phyloP scores from a whole-genome alignment of 768 basidiomycete species.

The Daedaleopsis nitida region DNA sequence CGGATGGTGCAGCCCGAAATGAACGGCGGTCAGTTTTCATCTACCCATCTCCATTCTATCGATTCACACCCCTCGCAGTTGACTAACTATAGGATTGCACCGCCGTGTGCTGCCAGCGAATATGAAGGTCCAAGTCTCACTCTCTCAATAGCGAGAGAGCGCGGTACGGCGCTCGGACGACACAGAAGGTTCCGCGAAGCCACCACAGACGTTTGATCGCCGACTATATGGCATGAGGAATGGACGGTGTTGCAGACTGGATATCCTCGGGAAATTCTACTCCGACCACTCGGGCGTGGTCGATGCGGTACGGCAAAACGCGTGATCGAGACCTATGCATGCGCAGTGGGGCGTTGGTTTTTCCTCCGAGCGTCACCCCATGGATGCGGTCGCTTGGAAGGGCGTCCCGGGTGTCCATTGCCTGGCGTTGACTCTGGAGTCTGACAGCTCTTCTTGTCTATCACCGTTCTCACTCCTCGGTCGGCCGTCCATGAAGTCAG shows the following conservation, averaged over 20 bases:
- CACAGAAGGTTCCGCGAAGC: slow-evolving; percentile 6
- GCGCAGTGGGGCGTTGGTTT: not conserved
- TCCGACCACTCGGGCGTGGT: slow-evolving; percentile 4
- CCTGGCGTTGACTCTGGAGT: not conserved
- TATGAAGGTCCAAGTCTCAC: not conserved
- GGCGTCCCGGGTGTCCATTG: not conserved
- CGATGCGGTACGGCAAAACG: not conserved
- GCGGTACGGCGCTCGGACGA: not conserved
- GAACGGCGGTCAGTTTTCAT: not conserved
- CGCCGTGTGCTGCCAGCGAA: not conserved
- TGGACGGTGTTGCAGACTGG: slow-evolving; percentile 4
- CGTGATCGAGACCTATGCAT: not conserved
- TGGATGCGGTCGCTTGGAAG: not conserved
- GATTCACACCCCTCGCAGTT: not conserved
- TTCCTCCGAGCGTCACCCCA: not conserved
- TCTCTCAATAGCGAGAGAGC: not conserved
- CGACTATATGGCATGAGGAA: slow-evolving; percentile 15
- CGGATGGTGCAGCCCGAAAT: not conserved
- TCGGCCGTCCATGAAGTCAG: not conserved
- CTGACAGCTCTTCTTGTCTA: not conserved
- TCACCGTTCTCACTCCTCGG: not conserved
- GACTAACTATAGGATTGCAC: not conserved
- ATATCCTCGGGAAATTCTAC: not conserved
- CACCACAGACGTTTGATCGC: slow-evolving; percentile 19
- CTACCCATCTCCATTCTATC: not conserved